A percentile compares a stretch with the other conserved stretches of the same genome.
phyloP scores from a whole-genome alignment of 305 asterid species.

The Fraxinus albicans region DNA sequence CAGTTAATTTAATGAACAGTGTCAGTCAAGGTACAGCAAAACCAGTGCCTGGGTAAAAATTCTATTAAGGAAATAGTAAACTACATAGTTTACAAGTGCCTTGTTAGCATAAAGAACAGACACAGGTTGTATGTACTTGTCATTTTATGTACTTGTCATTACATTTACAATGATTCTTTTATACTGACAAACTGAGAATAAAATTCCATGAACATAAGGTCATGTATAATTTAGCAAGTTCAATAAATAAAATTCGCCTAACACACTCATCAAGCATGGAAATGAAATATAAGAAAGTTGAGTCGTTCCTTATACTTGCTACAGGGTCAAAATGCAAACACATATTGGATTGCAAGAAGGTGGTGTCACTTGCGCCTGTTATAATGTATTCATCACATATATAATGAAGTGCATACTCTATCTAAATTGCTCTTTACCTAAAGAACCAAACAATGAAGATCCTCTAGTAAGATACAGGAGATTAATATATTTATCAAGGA shows the following conservation, averaged over 20 bases:
- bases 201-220: background rate
- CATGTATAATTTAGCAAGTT: background rate
- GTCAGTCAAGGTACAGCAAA: background rate
- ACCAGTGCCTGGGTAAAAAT: background rate
- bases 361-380: background rate
- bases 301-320: background rate
- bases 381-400: background rate
- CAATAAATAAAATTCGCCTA: slow-evolving; percentile 1
- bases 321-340: background rate
- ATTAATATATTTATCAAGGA: slow-evolving; percentile 7
- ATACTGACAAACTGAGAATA: background rate
- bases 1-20: slow-evolving; percentile 13
- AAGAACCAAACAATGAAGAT: background rate
- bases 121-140: slow-evolving; percentile 1
- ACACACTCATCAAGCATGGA: background rate
- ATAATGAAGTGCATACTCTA: background rate
- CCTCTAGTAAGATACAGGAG: slow-evolving; percentile 3
- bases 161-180: background rate
- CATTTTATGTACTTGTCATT: background rate
- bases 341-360: background rate
- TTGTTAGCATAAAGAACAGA: background rate
- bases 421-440: background rate
- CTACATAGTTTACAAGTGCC: background rate
- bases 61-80: background rate
- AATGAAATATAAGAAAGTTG: background rate